phyloP scores from a whole-genome alignment of 1,139 yeast species.

The Debaryomyces robertsiae region DNA sequence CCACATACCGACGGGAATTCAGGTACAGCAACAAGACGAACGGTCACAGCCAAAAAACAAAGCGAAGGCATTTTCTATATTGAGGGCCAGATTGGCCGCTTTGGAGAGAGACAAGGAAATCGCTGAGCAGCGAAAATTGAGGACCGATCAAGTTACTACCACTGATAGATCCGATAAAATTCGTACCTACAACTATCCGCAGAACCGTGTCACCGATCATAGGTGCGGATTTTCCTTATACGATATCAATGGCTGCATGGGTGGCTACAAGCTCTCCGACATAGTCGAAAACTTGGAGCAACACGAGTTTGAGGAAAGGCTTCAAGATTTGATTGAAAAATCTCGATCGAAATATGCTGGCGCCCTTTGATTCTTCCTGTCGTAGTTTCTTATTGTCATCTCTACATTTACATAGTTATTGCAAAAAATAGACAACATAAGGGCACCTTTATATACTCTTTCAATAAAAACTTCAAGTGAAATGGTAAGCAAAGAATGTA shows the following conservation, averaged over 20 bases:
- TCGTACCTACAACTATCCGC: conserved; percentile 90
- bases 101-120: conserved; percentile 67
- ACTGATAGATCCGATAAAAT: conserved; percentile 93
- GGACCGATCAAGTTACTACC: conserved; percentile 83
- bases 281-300: conserved; percentile 40
- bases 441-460: too few species aligned
- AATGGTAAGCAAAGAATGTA: too few species aligned
- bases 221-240: conserved; percentile 79
- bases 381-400: too few species aligned
- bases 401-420: too few species aligned
- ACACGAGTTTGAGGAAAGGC: conserved; percentile 30
- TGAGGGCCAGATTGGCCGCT: conserved; percentile 85
- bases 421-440: too few species aligned
- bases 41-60: conserved; percentile 93
- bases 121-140: conserved; percentile 62
- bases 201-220: conserved; percentile 92
- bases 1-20: conserved; percentile 89
- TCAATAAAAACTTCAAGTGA: too few species aligned
- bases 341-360: background rate
- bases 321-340: conserved; percentile 17
- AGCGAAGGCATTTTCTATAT: conserved; percentile 87
- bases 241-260: conserved; percentile 79
- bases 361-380: too few species aligned
- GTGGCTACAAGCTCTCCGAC: conserved; percentile 68
- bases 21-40: conserved; percentile 90